Percentiles rank a stretch among this genome's conserved stretches.
Conservation (phyloP, 139 green algal genomes). For the Tetradesmus obliquus region DNA sequence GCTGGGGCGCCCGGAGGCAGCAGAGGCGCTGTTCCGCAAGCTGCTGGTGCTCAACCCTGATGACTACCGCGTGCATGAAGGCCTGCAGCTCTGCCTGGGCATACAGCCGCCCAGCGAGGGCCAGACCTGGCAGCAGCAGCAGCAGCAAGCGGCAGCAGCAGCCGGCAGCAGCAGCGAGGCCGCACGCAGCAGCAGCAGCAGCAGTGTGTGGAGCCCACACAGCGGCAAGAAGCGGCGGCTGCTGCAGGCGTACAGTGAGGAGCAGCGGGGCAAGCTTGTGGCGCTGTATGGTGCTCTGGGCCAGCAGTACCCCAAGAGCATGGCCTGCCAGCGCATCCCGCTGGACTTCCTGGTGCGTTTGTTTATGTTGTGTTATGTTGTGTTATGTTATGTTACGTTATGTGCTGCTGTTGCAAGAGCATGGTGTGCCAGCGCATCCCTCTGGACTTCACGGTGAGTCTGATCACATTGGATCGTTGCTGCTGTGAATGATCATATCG, state of each 20-base stretch:
- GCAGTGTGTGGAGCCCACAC: constrained; percentile 24
- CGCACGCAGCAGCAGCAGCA: background rate
- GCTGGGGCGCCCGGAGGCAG: constrained; percentile 61
- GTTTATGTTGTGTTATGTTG: background rate
- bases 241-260: constrained; percentile 47
- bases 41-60: constrained; percentile 83
- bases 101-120: constrained; percentile 47
- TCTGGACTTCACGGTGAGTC: constrained; percentile 88
- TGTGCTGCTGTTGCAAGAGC: constrained; percentile 47
- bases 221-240: constrained; percentile 38
- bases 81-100: constrained; percentile 68
- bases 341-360: constrained; percentile 87
- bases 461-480: background rate
- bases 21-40: constrained; percentile 76
- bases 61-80: constrained; percentile 84
- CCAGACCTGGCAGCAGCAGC: constrained; percentile 44
- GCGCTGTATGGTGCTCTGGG: constrained; percentile 85
- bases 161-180: constrained; percentile 14
- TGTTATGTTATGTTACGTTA: background rate
- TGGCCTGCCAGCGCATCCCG: constrained; percentile 78
- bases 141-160: constrained; percentile 26
- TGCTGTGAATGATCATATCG: background rate
- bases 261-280: constrained; percentile 63
- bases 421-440: constrained; percentile 78
- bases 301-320: constrained; percentile 70